A percentile compares a stretch with the other conserved stretches of the same genome.
phyloP scores from a whole-genome alignment of 371 early-diverging fungal species.

The Catenaria anguillulae region DNA sequence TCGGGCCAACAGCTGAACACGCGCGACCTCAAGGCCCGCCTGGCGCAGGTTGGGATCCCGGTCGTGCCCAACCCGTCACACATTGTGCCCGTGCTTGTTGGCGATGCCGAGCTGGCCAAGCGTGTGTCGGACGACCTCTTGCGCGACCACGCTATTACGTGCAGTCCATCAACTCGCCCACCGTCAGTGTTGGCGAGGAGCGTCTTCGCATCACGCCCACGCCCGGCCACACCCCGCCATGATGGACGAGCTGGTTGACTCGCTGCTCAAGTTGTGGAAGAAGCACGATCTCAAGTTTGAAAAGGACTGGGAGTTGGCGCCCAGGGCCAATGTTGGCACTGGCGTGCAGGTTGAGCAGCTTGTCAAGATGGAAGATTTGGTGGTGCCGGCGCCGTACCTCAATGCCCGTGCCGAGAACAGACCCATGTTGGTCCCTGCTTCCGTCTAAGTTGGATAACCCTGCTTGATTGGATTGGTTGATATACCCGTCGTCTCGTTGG shows the following conservation, averaged over 20 bases:
- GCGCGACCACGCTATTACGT: constrained; percentile 83
- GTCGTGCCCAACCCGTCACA: constrained; percentile 96
- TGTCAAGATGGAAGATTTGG: constrained; percentile 5
- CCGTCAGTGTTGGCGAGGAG: constrained; percentile 88
- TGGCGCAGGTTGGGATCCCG: constrained; percentile 74
- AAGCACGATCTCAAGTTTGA: constrained; percentile 68
- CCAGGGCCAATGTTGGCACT: not conserved
- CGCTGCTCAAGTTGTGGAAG: constrained; percentile 72
- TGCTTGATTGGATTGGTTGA: too few species aligned
- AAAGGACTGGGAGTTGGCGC: constrained; percentile 47
- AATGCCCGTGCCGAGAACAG: not conserved
- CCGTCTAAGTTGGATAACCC: too few species aligned
- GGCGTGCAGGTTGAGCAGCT: constrained; percentile 7
- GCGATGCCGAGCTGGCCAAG: constrained; percentile 87
- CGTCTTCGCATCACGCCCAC: constrained; percentile 94
- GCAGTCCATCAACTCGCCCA: constrained; percentile 95
- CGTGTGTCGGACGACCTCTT: constrained; percentile 81
- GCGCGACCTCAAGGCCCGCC: constrained; percentile 62
- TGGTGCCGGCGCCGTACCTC: not conserved
- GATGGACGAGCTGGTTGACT: constrained; percentile 68
- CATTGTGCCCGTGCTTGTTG: constrained; percentile 93
- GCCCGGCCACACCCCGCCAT: constrained; percentile 76
- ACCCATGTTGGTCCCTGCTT: not conserved
- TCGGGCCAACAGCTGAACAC: constrained; percentile 80
- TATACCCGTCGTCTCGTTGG: too few species aligned